Evolutionary conservation across 2,329 filamentous ascomycete species (phyloP), one percentile per base, ranked within the genome.

Genomic region (Colletotrichum tropicicola): DNA sequence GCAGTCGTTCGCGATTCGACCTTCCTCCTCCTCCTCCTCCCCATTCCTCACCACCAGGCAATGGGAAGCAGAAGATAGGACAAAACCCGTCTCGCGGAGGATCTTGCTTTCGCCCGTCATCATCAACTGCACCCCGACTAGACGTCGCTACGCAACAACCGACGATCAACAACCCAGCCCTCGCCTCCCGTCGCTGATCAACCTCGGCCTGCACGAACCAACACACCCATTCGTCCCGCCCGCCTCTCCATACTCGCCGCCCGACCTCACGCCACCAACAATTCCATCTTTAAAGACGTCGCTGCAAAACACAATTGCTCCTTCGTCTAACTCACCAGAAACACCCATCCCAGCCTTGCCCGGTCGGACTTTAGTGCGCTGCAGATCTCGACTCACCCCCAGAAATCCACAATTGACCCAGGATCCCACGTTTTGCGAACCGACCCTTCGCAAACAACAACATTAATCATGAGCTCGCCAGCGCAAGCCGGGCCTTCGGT

Each of bases 391-490:
- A 43, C 25, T 27, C 48, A 45, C 35, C 17, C 41, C 17, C 27
- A 45, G 25, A 43, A 65, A 32, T 39, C 58, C 37, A 35, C 37
- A 58, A 45, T 52, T 45, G 44, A 56, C 30, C 32, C 19, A 51
- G 39, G 43, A 44, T 53, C 23, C 43, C 43, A 60, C 56, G 27
- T 55, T 54, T 23, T 28, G n/a, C 13, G 37, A 39, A 17, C 21
- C 35, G 19, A 58, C 23, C 13, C 37, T 15, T 57, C 51, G 32
- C 12, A 23, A 30, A 25, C 25, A 21, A 17, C 30, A 32, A 30
- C 51, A 44, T 15, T 25, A 55, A 74, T 37, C 61, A 84, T 83
- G 82, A 83, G 81, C 65, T 81, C 81, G 12, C 73, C 77, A 45
- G 76, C 78, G 59, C 80, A 77, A 64, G 73, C 72, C 51, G 77